Percentiles rank a stretch among this genome's conserved stretches.
Conservation (phyloP, 345 rosid genomes). For the Camelina laxa region DNA sequence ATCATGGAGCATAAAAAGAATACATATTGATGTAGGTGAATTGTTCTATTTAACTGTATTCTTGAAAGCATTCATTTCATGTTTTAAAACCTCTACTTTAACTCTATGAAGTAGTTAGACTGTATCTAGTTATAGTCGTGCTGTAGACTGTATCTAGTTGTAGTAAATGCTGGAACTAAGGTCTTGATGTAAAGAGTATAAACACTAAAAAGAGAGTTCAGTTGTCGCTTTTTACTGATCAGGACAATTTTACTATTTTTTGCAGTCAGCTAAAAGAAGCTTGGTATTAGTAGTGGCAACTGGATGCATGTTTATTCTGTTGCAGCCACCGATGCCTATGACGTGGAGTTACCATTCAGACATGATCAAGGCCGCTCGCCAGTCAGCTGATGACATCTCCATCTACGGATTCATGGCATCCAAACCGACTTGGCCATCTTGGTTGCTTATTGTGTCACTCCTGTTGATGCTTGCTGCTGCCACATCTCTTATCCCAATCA, state of each 20-base stretch:
- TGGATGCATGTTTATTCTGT: constrained; percentile 81
- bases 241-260: constrained; percentile 15
- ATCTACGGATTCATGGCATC: constrained; percentile 91
- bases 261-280: constrained; percentile 94
- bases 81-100: constrained; percentile 7
- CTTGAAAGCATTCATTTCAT: constrained; percentile 19
- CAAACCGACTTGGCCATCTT: constrained; percentile 99
- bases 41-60: constrained; percentile 12
- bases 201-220: constrained; percentile 12
- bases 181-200: constrained; percentile 19
- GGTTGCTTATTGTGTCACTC: constrained; percentile 86
- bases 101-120: constrained; percentile 1
- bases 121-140: not conserved
- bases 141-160: not conserved
- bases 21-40: not conserved
- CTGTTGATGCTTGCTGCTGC: constrained; percentile 84
- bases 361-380: constrained; percentile 84
- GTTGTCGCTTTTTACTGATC: constrained; percentile 29
- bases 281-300: constrained; percentile 87
- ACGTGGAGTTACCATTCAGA: constrained; percentile 87
- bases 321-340: constrained; percentile 95
- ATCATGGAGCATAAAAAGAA: constrained; percentile 26
- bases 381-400: constrained; percentile 92
- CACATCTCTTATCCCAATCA: constrained; percentile 89
- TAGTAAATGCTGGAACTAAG: constrained; percentile 7